Conservation (phyloP, 2,329 filamentous ascomycete genomes). For the Tympanopsis confertula region DNA sequence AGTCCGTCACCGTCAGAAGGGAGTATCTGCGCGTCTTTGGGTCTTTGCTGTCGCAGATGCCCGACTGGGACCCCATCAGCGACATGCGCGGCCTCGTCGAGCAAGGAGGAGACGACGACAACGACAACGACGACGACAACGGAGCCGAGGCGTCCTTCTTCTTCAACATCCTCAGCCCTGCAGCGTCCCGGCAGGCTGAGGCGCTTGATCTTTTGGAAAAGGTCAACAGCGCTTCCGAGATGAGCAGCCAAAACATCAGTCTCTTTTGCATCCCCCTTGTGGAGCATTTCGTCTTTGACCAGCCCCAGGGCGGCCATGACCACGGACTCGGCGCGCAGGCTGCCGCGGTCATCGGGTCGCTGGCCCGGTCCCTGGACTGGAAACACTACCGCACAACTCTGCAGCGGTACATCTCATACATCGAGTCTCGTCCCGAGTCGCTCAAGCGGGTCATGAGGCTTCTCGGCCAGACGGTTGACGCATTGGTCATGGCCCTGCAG, state of each 20-base stretch:
- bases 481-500: slow-evolving; percentile 44
- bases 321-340: slow-evolving; percentile 81
- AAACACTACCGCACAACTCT: slow-evolving; percentile 78
- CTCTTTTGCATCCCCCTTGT: slow-evolving; percentile 83
- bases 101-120: slow-evolving; percentile 41
- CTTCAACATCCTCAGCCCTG: slow-evolving; percentile 81
- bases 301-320: slow-evolving; percentile 61
- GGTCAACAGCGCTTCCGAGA: slow-evolving; percentile 49
- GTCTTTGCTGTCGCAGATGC: slow-evolving; percentile 61
- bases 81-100: slow-evolving; percentile 63
- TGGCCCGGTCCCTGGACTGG: slow-evolving; percentile 76
- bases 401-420: slow-evolving; percentile 70
- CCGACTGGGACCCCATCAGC: slow-evolving; percentile 57
- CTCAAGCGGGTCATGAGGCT: slow-evolving; percentile 80
- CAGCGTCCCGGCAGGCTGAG: slow-evolving; percentile 73
- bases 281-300: slow-evolving; percentile 86
- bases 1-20: slow-evolving; percentile 71
- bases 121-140: slow-evolving; percentile 37
- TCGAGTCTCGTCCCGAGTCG: slow-evolving; percentile 68
- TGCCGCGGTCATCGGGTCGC: slow-evolving; percentile 63
- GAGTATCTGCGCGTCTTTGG: slow-evolving; percentile 75
- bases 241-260: slow-evolving; percentile 68
- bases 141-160: slow-evolving; percentile 66
- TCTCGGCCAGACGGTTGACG: slow-evolving; percentile 70
- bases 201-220: slow-evolving; percentile 67